Percentiles rank a stretch among this genome's conserved stretches.
phyloP scores from a whole-genome alignment of 208 protist species.

The Porcisia deanei region DNA sequence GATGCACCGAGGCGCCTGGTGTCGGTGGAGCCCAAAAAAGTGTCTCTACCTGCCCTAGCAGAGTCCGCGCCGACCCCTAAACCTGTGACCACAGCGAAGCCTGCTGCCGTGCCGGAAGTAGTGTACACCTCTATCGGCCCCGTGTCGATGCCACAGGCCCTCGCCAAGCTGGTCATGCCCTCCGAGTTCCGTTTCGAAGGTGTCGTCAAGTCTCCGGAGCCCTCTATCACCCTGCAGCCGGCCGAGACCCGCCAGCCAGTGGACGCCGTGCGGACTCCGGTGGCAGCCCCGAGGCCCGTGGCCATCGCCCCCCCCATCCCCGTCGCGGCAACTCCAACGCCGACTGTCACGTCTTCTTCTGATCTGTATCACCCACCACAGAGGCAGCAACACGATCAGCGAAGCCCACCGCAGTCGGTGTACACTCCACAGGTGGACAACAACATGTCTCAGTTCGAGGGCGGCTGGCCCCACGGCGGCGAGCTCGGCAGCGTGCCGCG shows the following conservation, averaged over 20 bases:
- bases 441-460: conserved; percentile 12
- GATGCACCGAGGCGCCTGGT: conserved; percentile 7
- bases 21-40: conserved; percentile 15
- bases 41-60: not conserved
- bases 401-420: not conserved
- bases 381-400: conserved; percentile 1
- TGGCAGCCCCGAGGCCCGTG: conserved; percentile 5
- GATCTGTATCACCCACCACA: conserved; percentile 8
- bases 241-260: conserved; percentile 5
- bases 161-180: conserved; percentile 27
- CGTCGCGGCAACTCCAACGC: conserved; percentile 1
- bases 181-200: conserved; percentile 30
- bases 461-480: conserved; percentile 24
- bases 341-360: conserved; percentile 28
- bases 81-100: not conserved
- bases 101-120: conserved; percentile 10
- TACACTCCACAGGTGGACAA: conserved; percentile 15
- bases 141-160: conserved; percentile 50
- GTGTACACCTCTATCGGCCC: conserved; percentile 29
- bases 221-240: not conserved
- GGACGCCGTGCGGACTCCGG: conserved; percentile 7
- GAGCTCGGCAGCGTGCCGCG: conserved; percentile 34
- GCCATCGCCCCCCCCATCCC: conserved; percentile 4
- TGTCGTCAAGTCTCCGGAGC: conserved; percentile 7
- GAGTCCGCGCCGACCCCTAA: not conserved